phyloP scores from a whole-genome alignment of 148 eudicot genomes.

The Amaranthus hypochondriacus region DNA sequence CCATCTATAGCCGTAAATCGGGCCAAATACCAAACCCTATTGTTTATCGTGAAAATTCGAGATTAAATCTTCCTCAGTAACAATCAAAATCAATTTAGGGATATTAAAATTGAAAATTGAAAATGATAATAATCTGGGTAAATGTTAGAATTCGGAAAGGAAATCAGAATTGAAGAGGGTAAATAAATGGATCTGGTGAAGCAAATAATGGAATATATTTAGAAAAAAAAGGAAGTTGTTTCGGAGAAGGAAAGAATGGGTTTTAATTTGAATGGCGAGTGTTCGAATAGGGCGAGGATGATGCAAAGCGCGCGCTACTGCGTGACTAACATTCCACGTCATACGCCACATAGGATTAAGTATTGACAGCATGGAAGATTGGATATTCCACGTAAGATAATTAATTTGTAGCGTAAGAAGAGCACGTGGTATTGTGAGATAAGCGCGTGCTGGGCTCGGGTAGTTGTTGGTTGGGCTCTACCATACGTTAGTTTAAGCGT shows the following conservation, averaged over 20 bases:
- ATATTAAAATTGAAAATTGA: neutral
- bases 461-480: too few relatives aligned
- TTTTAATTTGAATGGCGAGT: constrained; percentile 9
- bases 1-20: constrained; percentile 6
- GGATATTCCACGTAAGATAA: constrained; percentile 9
- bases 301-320: constrained; percentile 23
- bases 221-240: neutral
- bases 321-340: constrained; percentile 13
- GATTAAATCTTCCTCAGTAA: neutral
- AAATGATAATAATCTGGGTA: neutral
- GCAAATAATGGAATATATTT: neutral
- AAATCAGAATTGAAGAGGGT: neutral
- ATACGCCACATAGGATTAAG: neutral
- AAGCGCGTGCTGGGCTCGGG: neutral
- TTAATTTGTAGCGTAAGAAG: neutral
- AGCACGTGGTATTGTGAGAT: constrained; percentile 20
- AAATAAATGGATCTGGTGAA: neutral
- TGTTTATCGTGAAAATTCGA: neutral
- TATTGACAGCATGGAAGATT: too few relatives aligned
- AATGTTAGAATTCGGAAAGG: neutral
- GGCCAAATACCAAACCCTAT: neutral
- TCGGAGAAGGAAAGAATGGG: constrained; percentile 9
- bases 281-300: constrained; percentile 8
- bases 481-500: neutral
- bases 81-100: neutral